A percentile compares a stretch with the other conserved stretches of the same genome.
Conservation (phyloP, 2,329 filamentous ascomycete species). For the Ascocoryne sarcoides region DNA sequence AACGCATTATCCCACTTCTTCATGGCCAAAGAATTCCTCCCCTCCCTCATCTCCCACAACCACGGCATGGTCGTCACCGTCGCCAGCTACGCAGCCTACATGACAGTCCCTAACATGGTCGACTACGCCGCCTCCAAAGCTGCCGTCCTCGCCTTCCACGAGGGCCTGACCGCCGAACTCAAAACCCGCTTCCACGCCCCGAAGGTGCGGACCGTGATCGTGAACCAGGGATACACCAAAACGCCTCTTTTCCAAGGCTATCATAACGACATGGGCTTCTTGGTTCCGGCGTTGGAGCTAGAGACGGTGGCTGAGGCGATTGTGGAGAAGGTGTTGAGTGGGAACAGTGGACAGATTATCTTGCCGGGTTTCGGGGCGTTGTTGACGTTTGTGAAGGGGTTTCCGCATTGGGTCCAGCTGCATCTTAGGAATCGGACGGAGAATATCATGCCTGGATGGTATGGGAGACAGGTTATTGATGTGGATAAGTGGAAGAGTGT, state of each 20-base stretch:
- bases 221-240: constrained; percentile 55
- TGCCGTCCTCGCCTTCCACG: constrained; percentile 58
- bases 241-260: constrained; percentile 53
- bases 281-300: constrained; percentile 46
- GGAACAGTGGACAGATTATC: constrained; percentile 47
- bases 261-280: constrained; percentile 39
- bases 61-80: constrained; percentile 69
- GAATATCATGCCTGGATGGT: constrained; percentile 24
- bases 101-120: constrained; percentile 52
- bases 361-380: constrained; percentile 38
- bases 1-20: constrained; percentile 62
- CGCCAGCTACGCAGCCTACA: constrained; percentile 53
- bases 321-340: constrained; percentile 49
- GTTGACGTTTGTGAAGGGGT: constrained; percentile 37
- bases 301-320: constrained; percentile 58
- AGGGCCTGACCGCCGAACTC: constrained; percentile 53
- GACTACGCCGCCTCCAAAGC: constrained; percentile 63
- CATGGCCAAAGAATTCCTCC: constrained; percentile 59
- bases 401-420: constrained; percentile 57
- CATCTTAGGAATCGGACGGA: constrained; percentile 35
- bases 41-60: constrained; percentile 51
- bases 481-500: constrained; percentile 20
- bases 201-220: constrained; percentile 55
- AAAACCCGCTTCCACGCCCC: constrained; percentile 51
- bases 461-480: constrained; percentile 27